Percentiles rank a stretch among this genome's conserved stretches.
Evolutionary conservation across 768 basidiomycete genomes (phyloP).

Genomic region (Lentinula lateritia): DNA sequence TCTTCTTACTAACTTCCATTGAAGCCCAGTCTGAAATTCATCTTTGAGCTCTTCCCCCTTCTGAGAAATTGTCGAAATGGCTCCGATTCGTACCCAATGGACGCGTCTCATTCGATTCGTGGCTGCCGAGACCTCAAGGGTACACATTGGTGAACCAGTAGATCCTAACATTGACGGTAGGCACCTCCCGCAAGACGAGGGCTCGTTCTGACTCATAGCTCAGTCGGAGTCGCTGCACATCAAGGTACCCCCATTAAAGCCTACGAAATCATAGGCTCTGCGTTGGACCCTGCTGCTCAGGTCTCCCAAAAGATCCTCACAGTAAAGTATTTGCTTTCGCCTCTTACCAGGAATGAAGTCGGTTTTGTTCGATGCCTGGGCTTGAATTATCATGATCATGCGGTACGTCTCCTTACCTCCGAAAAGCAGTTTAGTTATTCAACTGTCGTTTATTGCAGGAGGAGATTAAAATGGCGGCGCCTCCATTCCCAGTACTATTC

Average conservation of each 20-base stretch:
- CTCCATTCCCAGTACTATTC: slow-evolving; percentile 67
- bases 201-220: background rate
- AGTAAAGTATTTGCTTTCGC: slow-evolving; percentile 64
- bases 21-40: background rate
- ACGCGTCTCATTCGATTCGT: slow-evolving; percentile 78
- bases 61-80: slow-evolving; percentile 31
- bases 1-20: background rate
- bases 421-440: background rate
- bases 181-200: slow-evolving; percentile 5
- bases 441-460: slow-evolving; percentile 33
- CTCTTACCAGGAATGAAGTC: slow-evolving; percentile 62
- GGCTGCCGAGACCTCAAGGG: slow-evolving; percentile 64
- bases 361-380: slow-evolving; percentile 73
- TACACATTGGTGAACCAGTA: slow-evolving; percentile 77
- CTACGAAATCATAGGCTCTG: slow-evolving; percentile 66
- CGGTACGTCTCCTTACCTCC: slow-evolving; percentile 33
- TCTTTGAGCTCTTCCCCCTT: background rate
- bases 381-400: slow-evolving; percentile 82
- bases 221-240: slow-evolving; percentile 57
- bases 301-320: slow-evolving; percentile 62
- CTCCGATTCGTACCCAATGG: slow-evolving; percentile 68
- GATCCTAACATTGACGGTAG: slow-evolving; percentile 61
- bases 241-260: slow-evolving; percentile 55
- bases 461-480: slow-evolving; percentile 60
- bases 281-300: slow-evolving; percentile 60